Evolutionary conservation across 495 filamentous ascomycete genomes (phyloP), one percentile per base, ranked within the genome.

Genomic region (Tuber calosporum): DNA sequence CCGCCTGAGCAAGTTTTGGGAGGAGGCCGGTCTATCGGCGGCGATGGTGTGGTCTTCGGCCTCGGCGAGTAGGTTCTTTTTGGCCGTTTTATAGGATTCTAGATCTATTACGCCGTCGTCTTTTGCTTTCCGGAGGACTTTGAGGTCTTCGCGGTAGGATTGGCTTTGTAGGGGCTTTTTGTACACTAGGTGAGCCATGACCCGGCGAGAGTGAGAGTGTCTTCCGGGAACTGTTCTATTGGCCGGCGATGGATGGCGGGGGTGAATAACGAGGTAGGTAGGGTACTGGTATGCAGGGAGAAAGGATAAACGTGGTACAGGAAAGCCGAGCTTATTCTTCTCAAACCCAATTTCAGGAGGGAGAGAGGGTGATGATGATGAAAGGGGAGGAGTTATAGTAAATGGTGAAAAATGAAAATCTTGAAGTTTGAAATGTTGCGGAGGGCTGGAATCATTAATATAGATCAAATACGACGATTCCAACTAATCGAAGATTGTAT

Each of bases 171-270:
- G 80, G 15, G 75, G 75, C 15, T 77, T 79, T 30, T 81, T 82
- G 71, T 72, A 81, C 6, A 81, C 73, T 53, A 80, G 70, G 69
- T 82, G 80, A 15, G 80, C 74, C 80, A 81, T 82, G n/a, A 30
- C 26, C 53, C 4, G 53, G 30, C 34, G 53, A 34, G 53, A 17
- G 26, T 5, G 53, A 34, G 26, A 26, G 4, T 13, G 53, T 62
- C 26, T 34, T 30, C 53, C 26, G 3, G 19, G 53, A 62, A 5
- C 11, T 30, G 11, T 15, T 34, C 53, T 34, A 62, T 34, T 17
- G 4, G 11, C 53, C 53, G 26, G 26, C 30, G 53, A 62, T 34
- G 53, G 53, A 34, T 34, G 26, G 53, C 13, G 11, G 53, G 26
- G 53, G 2, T 62, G 53, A 17, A 34, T 26, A 13, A 6, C 26